phyloP scores from a whole-genome alignment of 345 rosid genomes.

The Capsella bursapastoris region DNA sequence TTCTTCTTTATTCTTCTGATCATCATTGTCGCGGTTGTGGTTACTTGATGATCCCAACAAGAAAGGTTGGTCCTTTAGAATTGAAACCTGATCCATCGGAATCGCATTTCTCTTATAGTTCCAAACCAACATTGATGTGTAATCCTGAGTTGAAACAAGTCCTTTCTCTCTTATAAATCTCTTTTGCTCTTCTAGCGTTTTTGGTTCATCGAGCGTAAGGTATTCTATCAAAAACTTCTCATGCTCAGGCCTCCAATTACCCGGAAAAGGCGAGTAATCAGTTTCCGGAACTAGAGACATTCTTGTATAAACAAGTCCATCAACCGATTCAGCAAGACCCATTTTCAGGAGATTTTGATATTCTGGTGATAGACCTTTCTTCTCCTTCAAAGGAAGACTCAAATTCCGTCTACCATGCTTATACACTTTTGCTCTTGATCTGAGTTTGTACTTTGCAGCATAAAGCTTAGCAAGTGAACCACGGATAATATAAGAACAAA shows the following conservation, averaged over 20 bases:
- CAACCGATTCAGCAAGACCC: slow-evolving; percentile 91
- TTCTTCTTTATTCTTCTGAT: slow-evolving; percentile 44
- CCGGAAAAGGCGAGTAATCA: slow-evolving; percentile 85
- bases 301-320: slow-evolving; percentile 90
- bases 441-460: slow-evolving; percentile 92
- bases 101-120: slow-evolving; percentile 88
- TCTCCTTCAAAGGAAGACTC: slow-evolving; percentile 85
- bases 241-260: slow-evolving; percentile 89
- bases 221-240: slow-evolving; percentile 83
- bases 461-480: slow-evolving; percentile 96
- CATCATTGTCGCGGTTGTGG: slow-evolving; percentile 34
- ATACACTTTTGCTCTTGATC: slow-evolving; percentile 93
- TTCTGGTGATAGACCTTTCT: slow-evolving; percentile 89
- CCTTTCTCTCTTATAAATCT: slow-evolving; percentile 71
- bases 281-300: slow-evolving; percentile 96
- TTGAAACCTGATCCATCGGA: slow-evolving; percentile 67
- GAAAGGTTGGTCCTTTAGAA: slow-evolving; percentile 51
- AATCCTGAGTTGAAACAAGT: slow-evolving; percentile 90
- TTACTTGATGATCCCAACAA: slow-evolving; percentile 48
- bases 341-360: slow-evolving; percentile 82
- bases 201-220: slow-evolving; percentile 74
- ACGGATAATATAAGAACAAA: slow-evolving; percentile 84
- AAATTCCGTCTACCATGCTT: slow-evolving; percentile 69
- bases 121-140: slow-evolving; percentile 94
- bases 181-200: slow-evolving; percentile 77